A percentile compares a stretch with the other conserved stretches of the same genome.
These are phyloP conservation scores for Macrophomina pseudophaseolina DNA, from an alignment of 2,329 filamentous ascomycete species.

Conservation along the genomic window DNA sequence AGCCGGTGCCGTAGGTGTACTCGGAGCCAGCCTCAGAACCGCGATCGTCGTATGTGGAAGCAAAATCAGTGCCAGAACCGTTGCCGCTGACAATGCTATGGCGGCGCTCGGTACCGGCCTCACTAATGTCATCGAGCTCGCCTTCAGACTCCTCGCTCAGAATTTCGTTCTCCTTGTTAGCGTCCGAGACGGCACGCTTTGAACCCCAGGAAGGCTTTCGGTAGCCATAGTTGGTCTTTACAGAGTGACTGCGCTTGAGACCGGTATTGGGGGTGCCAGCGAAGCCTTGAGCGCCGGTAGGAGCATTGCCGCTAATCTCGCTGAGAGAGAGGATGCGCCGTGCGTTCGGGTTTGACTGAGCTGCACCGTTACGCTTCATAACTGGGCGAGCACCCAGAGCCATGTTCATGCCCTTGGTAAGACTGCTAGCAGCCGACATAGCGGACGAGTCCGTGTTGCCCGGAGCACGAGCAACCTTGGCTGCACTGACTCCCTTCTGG, in stretches of 20 bases:
- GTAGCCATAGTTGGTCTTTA: conserved; percentile 43
- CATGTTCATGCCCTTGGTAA: conserved; percentile 46
- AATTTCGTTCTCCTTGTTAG: conserved; percentile 55
- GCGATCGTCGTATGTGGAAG: conserved; percentile 52
- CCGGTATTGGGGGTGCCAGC: conserved; percentile 48
- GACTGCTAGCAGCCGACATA: conserved; percentile 42
- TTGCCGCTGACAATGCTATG: conserved; percentile 41
- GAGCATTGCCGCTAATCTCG: conserved; percentile 80
- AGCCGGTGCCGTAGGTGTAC: conserved; percentile 54
- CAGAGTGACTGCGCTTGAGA: conserved; percentile 56
- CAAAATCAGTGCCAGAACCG: conserved; percentile 53
- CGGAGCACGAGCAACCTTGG: neutral
- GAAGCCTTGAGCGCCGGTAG: conserved; percentile 46
- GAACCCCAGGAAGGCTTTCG: conserved; percentile 43
- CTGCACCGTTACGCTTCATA: conserved; percentile 45
- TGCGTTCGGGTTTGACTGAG: conserved; percentile 43
- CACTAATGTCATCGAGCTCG: conserved; percentile 34
- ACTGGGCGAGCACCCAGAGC: conserved; percentile 57
- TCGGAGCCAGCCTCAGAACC: conserved; percentile 47
- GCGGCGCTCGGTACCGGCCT: conserved; percentile 48
- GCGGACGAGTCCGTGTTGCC: conserved; percentile 4
- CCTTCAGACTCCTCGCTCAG: conserved; percentile 49
- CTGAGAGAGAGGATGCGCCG: conserved; percentile 88
- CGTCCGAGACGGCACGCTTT: conserved; percentile 30
- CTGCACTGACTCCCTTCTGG: conserved; percentile 47